A percentile compares a stretch with the other conserved stretches of the same genome.
phyloP scores from a whole-genome alignment of 345 rosid species.

The Carallia pectinifolia region DNA sequence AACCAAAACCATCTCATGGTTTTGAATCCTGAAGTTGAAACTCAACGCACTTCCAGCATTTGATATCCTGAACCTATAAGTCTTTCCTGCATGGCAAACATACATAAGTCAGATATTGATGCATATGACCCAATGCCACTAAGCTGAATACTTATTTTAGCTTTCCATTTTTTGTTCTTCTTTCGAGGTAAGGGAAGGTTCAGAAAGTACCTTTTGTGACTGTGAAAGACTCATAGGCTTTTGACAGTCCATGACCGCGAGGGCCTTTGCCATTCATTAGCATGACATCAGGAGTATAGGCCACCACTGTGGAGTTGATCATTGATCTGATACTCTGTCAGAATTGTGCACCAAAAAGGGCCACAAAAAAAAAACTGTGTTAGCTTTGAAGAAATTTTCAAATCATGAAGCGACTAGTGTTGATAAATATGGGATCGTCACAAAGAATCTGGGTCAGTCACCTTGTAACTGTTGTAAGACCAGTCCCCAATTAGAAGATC shows the following conservation, averaged over 20 bases:
- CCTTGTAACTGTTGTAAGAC: constrained; percentile 40
- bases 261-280: constrained; percentile 59
- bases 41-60: not conserved
- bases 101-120: not conserved
- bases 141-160: not conserved
- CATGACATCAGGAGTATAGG: constrained; percentile 29
- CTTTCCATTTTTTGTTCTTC: not conserved
- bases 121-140: not conserved
- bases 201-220: constrained; percentile 42
- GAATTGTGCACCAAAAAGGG: not conserved
- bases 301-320: constrained; percentile 6
- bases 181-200: not conserved
- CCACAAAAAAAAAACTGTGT: no score
- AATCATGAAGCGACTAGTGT: not conserved
- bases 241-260: constrained; percentile 18
- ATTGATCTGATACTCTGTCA: constrained; percentile 28
- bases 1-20: constrained; percentile 39
- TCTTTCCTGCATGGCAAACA: not conserved
- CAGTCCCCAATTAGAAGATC: constrained; percentile 74
- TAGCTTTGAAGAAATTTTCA: no score
- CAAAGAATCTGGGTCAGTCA: not conserved
- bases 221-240: constrained; percentile 36
- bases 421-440: not conserved
- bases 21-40: constrained; percentile 1
- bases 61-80: not conserved